Evolutionary conservation across 306 rosid genomes (phyloP), one percentile per base, ranked within the genome.

Genomic region (Vigna angularis): DNA sequence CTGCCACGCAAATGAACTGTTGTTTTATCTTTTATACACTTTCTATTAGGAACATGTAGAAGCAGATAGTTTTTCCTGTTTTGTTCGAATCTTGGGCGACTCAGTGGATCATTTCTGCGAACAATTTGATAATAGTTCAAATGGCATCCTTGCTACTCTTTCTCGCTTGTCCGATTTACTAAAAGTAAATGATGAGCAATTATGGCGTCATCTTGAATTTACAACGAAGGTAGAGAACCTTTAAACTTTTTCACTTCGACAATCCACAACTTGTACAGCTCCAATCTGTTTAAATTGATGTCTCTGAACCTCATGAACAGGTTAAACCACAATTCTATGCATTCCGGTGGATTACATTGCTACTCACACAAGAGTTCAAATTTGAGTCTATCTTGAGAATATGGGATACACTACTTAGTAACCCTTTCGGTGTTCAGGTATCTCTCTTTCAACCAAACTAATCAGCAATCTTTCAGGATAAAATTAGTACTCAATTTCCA

Each of bases 41-140:
- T 69, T 30, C 79, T 40, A 50, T 66, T 70, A 91, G 96, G 90
- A 14, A 40, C 87, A 90, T 83, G 96, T 90, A 74, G 98, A 93
- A 85, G 94, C 96, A 73, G 96, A 93, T 89, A 86, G 94, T 49
- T 93, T 93, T 71, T 87, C 84, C 38, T 93, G 96, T 82, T 93
- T 93, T 83, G 93, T 93, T 74, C 85, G 90, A 79, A 81, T 91
- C 57, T 82, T 93, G 70, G 86, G 94, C 28, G 96, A 88, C 80
- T 89, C 93, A 0, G 94, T 90, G 67, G 96, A 93, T 75, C 94
- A 91, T 83, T 93, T 93, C 84, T 93, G 98, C 74, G 87, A 91
- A 80, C 93, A 93, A 72, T 59, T 93, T 84, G 97, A 93, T 75
- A 84, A 85, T 81, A 93, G 98, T 72, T 69, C 94, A 15, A 86